A percentile compares a stretch with the other conserved stretches of the same genome.
Evolutionary conservation across 768 basidiomycete genomes (phyloP).

Genomic region (Phanerochaete carnosa): DNA sequence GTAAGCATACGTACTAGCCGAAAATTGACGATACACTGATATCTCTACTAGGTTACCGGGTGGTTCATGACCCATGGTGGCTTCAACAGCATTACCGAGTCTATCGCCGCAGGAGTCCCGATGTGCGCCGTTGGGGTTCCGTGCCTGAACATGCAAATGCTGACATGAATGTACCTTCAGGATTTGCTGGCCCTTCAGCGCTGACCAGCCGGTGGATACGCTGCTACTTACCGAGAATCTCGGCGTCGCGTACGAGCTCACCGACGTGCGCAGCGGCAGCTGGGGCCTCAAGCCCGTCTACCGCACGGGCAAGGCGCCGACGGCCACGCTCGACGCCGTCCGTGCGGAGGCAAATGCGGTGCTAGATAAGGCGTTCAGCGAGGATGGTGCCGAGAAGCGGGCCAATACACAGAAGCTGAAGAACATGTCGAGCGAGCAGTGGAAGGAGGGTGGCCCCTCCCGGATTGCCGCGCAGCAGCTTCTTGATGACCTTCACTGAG

Average conservation of each 20-base stretch:
- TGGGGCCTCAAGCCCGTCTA: constrained; percentile 13
- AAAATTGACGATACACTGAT: background rate
- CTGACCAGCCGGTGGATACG: constrained; percentile 23
- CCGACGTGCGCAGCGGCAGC: constrained; percentile 19
- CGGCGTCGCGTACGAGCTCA: constrained; percentile 17
- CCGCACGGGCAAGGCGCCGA: constrained; percentile 14
- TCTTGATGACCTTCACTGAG: too few relatives aligned
- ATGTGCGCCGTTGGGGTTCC: constrained; percentile 6
- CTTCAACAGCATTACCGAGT: constrained; percentile 22
- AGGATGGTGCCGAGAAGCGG: constrained; percentile 18
- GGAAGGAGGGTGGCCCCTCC: too few relatives aligned
- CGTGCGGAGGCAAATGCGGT: constrained; percentile 11
- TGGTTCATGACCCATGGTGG: constrained; percentile 27
- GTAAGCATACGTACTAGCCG: constrained; percentile 8
- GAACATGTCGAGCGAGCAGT: too few relatives aligned
- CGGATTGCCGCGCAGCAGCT: too few relatives aligned
- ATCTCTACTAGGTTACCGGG: constrained; percentile 14
- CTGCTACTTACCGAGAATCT: constrained; percentile 13
- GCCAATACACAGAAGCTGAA: constrained; percentile 13
- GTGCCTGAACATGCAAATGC: background rate
- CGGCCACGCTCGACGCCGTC: constrained; percentile 19
- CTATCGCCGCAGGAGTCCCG: constrained; percentile 21
- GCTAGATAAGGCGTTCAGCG: constrained; percentile 15
- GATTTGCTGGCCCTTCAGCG: constrained; percentile 26
- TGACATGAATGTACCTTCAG: constrained; percentile 1